Conservation (phyloP, 2,329 filamentous ascomycete genomes). For the Graphilbum fragrans region DNA sequence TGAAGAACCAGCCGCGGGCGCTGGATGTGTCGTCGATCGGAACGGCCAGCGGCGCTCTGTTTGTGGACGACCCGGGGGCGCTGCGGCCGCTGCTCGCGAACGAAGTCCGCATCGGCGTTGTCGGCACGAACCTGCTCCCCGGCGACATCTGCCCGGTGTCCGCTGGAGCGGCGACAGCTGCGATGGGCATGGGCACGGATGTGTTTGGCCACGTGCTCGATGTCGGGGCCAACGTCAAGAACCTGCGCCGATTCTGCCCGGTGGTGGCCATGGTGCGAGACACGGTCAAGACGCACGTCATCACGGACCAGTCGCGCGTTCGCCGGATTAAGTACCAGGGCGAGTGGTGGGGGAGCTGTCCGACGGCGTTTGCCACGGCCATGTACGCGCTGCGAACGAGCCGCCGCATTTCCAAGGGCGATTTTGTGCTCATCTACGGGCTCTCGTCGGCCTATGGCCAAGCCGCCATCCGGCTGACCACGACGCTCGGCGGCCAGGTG, state of each 20-base stretch:
- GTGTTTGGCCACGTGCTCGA: slow-evolving; percentile 23
- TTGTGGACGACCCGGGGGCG: slow-evolving; percentile 7
- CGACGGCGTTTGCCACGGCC: slow-evolving; percentile 27
- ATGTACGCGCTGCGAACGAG: slow-evolving; percentile 26
- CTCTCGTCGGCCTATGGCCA: slow-evolving; percentile 29
- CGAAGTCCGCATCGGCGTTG: slow-evolving; percentile 28
- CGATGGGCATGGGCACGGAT: slow-evolving; percentile 20
- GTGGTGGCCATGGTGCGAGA: slow-evolving; percentile 28
- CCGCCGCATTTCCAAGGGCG: slow-evolving; percentile 14
- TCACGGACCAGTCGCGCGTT: slow-evolving; percentile 24
- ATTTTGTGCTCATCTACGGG: slow-evolving; percentile 28
- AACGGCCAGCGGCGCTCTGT: slow-evolving; percentile 8
- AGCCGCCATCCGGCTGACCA: slow-evolving; percentile 28
- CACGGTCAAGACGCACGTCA: slow-evolving; percentile 21
- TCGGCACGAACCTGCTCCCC: slow-evolving; percentile 20
- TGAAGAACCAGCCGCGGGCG: slow-evolving; percentile 4
- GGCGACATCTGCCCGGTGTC: slow-evolving; percentile 22
- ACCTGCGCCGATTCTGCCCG: slow-evolving; percentile 22
- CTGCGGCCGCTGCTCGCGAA: slow-evolving; percentile 13
- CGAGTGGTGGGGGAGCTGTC: slow-evolving; percentile 16
- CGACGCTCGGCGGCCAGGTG: slow-evolving; percentile 15
- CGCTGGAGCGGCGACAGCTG: not conserved
- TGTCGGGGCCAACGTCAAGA: slow-evolving; percentile 19
- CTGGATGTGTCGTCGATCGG: slow-evolving; percentile 8
- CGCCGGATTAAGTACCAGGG: slow-evolving; percentile 11